Evolutionary conservation across 805 yeast species (phyloP), one percentile per base, ranked within the genome.

Genomic region (Maudiozyma bulderi): DNA sequence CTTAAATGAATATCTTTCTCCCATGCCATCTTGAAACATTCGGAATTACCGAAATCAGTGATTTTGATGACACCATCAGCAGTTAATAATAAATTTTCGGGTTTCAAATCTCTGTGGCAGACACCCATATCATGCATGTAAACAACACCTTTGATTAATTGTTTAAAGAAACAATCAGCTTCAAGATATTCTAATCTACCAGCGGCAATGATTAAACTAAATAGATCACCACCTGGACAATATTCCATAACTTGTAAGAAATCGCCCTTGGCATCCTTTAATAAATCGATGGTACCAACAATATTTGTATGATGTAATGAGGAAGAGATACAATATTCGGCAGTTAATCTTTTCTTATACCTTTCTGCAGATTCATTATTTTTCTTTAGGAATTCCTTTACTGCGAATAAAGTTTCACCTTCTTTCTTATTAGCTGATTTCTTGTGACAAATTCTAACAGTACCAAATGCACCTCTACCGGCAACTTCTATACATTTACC

Each of bases 401-500:
- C 95, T 0, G 96, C 96, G 61, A 73, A 88, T 26, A 86, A 64
- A 13, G 68, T 67, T 55, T 78, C 82, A n/a, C 70, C 48, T 13
- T 34, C 41, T 39, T 44, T 35, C 40, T 50, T 50, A 26, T 48
- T 40, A n/a, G 42, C 15, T 8, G 50, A 40, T 58, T 77, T 80
- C 64, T 84, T 84, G 71, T 90, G 97, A 6, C 95, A 77, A 5
- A 93, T 79, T 52, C 96, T 74, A 20, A 91, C 98, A 43, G 88
- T 87, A 15, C 99, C 99, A 71, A 86, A 91, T 0, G 96, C 82
- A 20, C 98, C 98, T 46, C 86, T 77, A 29, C 99, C 99, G 54
- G 93, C 78, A 44, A 90, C 86, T 64, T 91, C 98, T 67, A 88
- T 96, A 65, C 98, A 91, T 47, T 85, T 77, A 41, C 99, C 99